Conservation (phyloP, 257 asterid species). For the Solanum tacnaense region DNA sequence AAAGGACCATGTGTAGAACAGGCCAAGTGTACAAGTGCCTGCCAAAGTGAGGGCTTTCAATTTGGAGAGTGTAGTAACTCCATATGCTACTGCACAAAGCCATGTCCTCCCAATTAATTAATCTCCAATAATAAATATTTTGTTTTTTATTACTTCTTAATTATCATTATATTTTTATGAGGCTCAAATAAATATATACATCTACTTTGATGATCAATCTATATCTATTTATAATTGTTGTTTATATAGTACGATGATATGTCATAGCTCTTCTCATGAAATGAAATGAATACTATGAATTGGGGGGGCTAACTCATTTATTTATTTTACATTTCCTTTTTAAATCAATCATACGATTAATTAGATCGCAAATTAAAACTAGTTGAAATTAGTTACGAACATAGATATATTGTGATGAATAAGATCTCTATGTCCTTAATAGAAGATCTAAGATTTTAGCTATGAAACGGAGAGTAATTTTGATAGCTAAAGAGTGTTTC, state of each 20-base stretch:
- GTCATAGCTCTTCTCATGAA: too few relatives aligned
- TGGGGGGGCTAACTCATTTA: neutral
- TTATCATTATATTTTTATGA: neutral
- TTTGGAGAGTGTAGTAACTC: too few relatives aligned
- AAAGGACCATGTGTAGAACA: neutral
- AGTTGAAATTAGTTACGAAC: neutral
- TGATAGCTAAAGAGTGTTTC: neutral
- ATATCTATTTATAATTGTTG: too few relatives aligned
- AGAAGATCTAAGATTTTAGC: too few relatives aligned
- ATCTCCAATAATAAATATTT: neutral
- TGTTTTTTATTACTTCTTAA: neutral
- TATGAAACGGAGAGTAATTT: too few relatives aligned
- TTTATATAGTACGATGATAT: too few relatives aligned
- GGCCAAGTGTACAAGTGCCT: too few relatives aligned
- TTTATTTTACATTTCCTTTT: neutral
- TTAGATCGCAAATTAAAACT: too few relatives aligned
- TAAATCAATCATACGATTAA: too few relatives aligned
- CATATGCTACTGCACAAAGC: too few relatives aligned
- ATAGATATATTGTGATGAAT: neutral
- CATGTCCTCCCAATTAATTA: neutral
- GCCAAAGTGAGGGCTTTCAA: too few relatives aligned
- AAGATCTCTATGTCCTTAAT: neutral
- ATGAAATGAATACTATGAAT: too few relatives aligned
- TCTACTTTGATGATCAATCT: neutral
- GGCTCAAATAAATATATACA: neutral